Conservation (phyloP, 1,284 basidiomycete genomes). For the Coriolopsis trogii region DNA sequence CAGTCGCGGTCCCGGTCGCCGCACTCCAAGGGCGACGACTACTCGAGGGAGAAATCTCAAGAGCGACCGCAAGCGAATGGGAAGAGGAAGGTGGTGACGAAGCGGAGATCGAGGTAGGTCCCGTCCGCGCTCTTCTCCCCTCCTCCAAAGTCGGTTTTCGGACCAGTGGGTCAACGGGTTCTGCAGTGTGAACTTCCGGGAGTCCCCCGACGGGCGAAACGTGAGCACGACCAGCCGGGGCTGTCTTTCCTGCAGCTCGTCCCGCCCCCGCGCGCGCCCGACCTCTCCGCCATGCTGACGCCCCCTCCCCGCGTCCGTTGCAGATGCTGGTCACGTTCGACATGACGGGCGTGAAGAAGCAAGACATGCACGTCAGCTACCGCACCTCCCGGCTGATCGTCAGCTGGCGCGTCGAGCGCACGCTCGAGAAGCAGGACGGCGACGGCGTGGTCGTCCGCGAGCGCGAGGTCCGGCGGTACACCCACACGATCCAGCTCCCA, state of each 20-base stretch:
- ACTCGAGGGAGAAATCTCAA: not conserved
- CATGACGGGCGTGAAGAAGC: slow-evolving; percentile 64
- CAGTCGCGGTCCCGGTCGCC: slow-evolving; percentile 1
- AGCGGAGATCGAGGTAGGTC: slow-evolving; percentile 35
- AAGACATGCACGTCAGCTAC: slow-evolving; percentile 74
- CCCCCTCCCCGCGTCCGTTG: not conserved
- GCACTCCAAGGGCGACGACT: no score
- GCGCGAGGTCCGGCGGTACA: slow-evolving; percentile 54
- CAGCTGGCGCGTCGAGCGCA: slow-evolving; percentile 63
- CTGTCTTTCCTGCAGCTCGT: no score
- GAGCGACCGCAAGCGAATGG: slow-evolving; percentile 22
- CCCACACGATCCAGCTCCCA: slow-evolving; percentile 49
- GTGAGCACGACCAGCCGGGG: no score
- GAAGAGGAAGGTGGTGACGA: slow-evolving; percentile 15
- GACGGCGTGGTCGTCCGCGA: slow-evolving; percentile 58
- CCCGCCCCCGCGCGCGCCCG: slow-evolving; percentile 11
- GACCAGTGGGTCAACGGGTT: slow-evolving; percentile 5
- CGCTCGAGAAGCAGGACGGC: slow-evolving; percentile 61
- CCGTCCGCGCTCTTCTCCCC: not conserved
- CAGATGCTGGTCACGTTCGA: slow-evolving; percentile 56
- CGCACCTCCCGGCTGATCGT: slow-evolving; percentile 64
- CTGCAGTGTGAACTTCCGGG: slow-evolving; percentile 60
- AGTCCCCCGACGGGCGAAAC: slow-evolving; percentile 65
- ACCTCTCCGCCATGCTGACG: not conserved
- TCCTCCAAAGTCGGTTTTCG: not conserved